Base-by-base conservation (phyloP, 139 green algal species). In the Chlamydomonas sphaeroides region DNA sequence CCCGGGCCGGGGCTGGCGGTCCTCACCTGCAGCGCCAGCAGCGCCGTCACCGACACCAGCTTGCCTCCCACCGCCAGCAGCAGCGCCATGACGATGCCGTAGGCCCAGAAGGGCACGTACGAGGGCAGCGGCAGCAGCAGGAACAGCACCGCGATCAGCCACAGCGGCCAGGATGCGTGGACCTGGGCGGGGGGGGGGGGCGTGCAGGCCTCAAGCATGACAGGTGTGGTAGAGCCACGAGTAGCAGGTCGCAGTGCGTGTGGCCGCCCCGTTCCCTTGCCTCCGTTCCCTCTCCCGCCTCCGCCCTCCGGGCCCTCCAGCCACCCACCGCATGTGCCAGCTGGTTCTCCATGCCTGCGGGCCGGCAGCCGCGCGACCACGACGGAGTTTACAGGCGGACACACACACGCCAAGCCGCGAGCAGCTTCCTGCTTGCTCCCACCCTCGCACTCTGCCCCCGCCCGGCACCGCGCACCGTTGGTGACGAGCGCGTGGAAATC, bases 311-410 rank as follows among this genome's bases (percentile, higher is more conserved):
- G 56, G 20, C 68, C 28, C 25, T n/a, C n/a, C n/a, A n/a, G n/a
- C n/a, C n/a, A n/a, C 69, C 23, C 69, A 80, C 74, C 74, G 59
- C 74, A 25, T 62, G 74, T 6, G 59, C 59, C 59, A 70, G 41
- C 59, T 80, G 74, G 28, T 45, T 80, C 59, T 80, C 74, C 74
- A 80, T 80, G n/a, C 74, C 72, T 80, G 72, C 3, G 30, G 57
- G 57, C 6, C 6, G 21, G 20, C 18, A 4, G 53, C 15, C 17
- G 21, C 11, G 53, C 20, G 53, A 30, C 11, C 7, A 18, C 4
- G 53, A 6, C 20, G 53, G 53, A 14, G 53, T 61, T 14, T 28
- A 26, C 53, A 26, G n/a, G n/a, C n/a, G n/a, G n/a, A n/a, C n/a
- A n/a, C n/a, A n/a, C n/a, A n/a, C n/a, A 26, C n/a, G n/a, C 62